Evolutionary conservation across 768 basidiomycete genomes (phyloP), one percentile per base, ranked within the genome.

Genomic region (Pisolithus tinctorius): DNA sequence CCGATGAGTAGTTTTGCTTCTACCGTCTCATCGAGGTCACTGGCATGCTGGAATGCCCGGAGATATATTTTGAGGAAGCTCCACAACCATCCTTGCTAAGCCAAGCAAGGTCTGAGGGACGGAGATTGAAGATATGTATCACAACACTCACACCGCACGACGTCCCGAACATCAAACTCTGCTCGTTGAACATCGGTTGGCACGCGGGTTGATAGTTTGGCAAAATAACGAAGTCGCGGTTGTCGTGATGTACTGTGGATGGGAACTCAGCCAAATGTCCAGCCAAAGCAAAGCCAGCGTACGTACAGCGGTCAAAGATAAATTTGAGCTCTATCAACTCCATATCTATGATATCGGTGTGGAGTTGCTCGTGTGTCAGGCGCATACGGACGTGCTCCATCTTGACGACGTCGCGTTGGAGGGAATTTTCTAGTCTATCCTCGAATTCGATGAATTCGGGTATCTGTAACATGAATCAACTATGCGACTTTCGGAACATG

Each of bases 331-430:
- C 88, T 52, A 89, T 84, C 30, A 92, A 74, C 61, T 92, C 89
- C 78, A 86, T 82, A 55, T 89, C 87, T 54, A 90, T 77, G 45
- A 87, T 70, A 54, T 90, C 86, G 7, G 84, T 74, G 42, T 73
- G 79, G 48, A 89, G 74, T 16, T 74, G 70, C 63, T 93, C 92
- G 48, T 90, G 86, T 1, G 83, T 71, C 11, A 92, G 69, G 17
- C 86, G 81, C 84, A 93, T 91, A 49, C 91, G 80, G 34, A 92
- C 77, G 60, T 92, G 83, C 63, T 95, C 92, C 57, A 93, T 70
- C 62, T 88, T 86, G 56, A 87, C 76, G 14, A 87, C 74, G 55
- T 93, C 89, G 25, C 90, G 79, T 64, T 93, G 88, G 8, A 94
- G 74, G 4, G 92, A 94, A 63, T 84, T 86, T 54, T 92, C 88